These are phyloP conservation scores for Mycocalia duriaeana DNA, from an alignment of 1,284 basidiomycete genomes.

Conservation along the genomic window DNA sequence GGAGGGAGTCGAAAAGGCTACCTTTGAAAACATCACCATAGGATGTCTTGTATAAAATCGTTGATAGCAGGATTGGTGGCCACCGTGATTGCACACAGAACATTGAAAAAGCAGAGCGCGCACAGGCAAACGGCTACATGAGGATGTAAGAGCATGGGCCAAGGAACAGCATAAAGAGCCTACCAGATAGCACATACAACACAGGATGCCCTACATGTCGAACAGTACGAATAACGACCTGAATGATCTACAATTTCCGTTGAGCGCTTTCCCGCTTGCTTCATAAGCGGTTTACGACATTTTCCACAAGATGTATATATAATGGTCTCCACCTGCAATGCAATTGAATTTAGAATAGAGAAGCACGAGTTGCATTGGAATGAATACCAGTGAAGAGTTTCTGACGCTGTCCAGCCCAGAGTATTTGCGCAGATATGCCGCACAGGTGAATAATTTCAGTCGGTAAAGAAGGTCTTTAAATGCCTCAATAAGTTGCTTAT, in stretches of 20 bases:
- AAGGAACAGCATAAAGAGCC: constrained; percentile 16
- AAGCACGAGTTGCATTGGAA: background rate
- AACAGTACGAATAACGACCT: constrained; percentile 48
- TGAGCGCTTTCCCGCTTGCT: constrained; percentile 29
- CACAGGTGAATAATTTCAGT: constrained; percentile 53
- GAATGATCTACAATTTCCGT: constrained; percentile 23
- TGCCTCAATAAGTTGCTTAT: too few relatives aligned
- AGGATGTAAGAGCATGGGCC: constrained; percentile 6
- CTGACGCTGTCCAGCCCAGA: constrained; percentile 45
- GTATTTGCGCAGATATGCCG: constrained; percentile 69
- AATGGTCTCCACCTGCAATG: constrained; percentile 54
- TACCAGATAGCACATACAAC: constrained; percentile 69
- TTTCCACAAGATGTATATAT: constrained; percentile 63
- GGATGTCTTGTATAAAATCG: constrained; percentile 55
- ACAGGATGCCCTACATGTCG: constrained; percentile 43
- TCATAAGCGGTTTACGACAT: constrained; percentile 57
- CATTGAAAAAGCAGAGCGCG: constrained; percentile 64
- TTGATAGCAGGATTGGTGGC: constrained; percentile 69
- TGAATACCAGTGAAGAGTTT: constrained; percentile 44
- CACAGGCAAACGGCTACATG: constrained; percentile 64
- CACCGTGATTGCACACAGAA: constrained; percentile 69
- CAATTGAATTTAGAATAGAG: constrained; percentile 1
- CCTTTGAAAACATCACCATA: constrained; percentile 31
- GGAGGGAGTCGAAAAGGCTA: constrained; percentile 12
- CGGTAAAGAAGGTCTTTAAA: constrained; percentile 55